Conservation (phyloP, 495 filamentous ascomycete genomes). For the Aspergillus panamensis region DNA sequence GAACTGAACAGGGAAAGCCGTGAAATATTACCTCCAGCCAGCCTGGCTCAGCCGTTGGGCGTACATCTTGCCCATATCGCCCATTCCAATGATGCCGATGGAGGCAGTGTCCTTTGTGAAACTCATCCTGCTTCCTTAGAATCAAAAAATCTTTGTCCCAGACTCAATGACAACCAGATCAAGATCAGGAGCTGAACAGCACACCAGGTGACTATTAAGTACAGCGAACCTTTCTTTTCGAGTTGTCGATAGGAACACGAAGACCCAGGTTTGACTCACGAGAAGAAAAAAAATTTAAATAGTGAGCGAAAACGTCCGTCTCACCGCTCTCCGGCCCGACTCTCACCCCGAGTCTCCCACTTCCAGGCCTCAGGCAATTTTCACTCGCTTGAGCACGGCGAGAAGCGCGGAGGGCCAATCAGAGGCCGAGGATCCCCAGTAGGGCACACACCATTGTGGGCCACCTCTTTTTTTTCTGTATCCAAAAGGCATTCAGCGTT, state of each 20-base stretch:
- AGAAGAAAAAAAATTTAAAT: slow-evolving; percentile 36
- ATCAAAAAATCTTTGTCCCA: background rate
- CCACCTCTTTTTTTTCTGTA: slow-evolving; percentile 26
- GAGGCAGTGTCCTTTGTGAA: slow-evolving; percentile 60
- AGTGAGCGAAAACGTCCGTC: slow-evolving; percentile 14
- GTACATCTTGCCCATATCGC: slow-evolving; percentile 99
- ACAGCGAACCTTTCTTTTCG: background rate
- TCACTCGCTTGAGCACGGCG: slow-evolving; percentile 32
- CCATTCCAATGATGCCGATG: slow-evolving; percentile 97
- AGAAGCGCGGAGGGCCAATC: slow-evolving; percentile 27
- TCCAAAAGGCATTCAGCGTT: slow-evolving; percentile 16
- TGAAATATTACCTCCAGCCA: slow-evolving; percentile 81
- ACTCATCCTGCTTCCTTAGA: slow-evolving; percentile 27
- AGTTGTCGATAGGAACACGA: background rate
- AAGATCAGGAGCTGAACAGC: background rate
- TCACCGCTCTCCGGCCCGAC: slow-evolving; percentile 41
- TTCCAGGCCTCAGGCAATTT: slow-evolving; percentile 22
- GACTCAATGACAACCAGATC: background rate
- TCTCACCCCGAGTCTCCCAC: background rate
- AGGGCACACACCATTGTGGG: slow-evolving; percentile 44
- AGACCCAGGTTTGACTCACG: slow-evolving; percentile 5
- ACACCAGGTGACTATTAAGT: background rate
- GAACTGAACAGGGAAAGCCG: slow-evolving; percentile 2
- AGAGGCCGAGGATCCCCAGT: slow-evolving; percentile 19
- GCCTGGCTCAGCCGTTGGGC: slow-evolving; percentile 78